phyloP scores from a whole-genome alignment of 179 eudicot genomes.

The Silene vulgaris region DNA sequence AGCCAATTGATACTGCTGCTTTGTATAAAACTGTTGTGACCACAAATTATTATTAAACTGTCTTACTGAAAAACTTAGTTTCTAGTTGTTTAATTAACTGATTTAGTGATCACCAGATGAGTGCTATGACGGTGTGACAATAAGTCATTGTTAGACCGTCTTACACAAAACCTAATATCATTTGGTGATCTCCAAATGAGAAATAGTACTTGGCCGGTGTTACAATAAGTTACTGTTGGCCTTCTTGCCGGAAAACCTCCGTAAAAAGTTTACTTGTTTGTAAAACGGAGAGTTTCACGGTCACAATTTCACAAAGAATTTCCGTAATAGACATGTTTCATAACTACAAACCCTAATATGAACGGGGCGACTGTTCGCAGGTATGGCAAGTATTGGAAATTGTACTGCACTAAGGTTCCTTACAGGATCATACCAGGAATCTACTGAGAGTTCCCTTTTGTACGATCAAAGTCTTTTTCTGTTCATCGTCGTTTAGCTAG shows the following conservation, averaged over 20 bases:
- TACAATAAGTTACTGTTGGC: too few relatives aligned
- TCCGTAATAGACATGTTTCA: background rate
- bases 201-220: too few relatives aligned
- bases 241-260: too few relatives aligned
- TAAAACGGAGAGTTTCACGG: background rate
- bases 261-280: too few relatives aligned
- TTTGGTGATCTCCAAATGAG: too few relatives aligned
- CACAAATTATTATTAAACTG: background rate
- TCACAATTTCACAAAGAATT: background rate
- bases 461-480: background rate
- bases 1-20: constrained; percentile 25
- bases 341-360: background rate
- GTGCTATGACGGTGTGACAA: too few relatives aligned
- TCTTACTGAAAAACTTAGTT: background rate
- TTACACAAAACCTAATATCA: too few relatives aligned
- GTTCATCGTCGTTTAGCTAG: background rate
- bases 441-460: constrained; percentile 36
- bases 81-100: too few relatives aligned
- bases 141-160: too few relatives aligned
- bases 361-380: constrained; percentile 26
- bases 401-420: constrained; percentile 79
- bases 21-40: background rate
- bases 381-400: constrained; percentile 93
- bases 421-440: constrained; percentile 77
- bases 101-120: background rate